Conservation (phyloP, 2,329 filamentous ascomycete genomes). For the Stylonectria norvegica region DNA sequence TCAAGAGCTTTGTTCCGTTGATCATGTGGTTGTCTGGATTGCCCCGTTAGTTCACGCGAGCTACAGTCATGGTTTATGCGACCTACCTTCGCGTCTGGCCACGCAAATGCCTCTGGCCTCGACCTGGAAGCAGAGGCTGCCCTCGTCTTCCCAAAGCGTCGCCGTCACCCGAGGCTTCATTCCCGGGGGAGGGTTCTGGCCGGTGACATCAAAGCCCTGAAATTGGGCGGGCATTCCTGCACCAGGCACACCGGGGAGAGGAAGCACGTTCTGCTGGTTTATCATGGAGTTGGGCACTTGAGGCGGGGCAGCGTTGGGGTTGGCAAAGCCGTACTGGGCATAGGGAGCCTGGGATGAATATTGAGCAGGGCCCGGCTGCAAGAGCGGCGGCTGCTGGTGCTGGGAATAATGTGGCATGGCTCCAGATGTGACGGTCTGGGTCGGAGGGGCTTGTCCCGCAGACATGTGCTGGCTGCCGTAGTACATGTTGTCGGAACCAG, state of each 20-base stretch:
- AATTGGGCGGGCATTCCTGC: conserved; percentile 58
- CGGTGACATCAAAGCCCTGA: conserved; percentile 72
- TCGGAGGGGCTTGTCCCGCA: conserved; percentile 68
- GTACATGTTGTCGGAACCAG: conserved; percentile 81
- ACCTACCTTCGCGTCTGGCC: conserved; percentile 81
- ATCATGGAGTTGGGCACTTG: conserved; percentile 69
- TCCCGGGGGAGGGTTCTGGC: conserved; percentile 84
- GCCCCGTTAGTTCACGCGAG: conserved; percentile 1
- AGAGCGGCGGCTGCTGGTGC: conserved; percentile 72
- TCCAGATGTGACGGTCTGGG: conserved; percentile 73
- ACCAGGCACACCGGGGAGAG: conserved; percentile 60
- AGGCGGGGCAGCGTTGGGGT: conserved; percentile 68
- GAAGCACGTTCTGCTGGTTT: conserved; percentile 59
- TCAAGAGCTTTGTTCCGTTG: conserved; percentile 94
- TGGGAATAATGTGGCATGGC: conserved; percentile 74
- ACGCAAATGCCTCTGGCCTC: conserved; percentile 96
- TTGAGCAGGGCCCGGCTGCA: conserved; percentile 68
- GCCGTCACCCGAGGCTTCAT: conserved; percentile 97
- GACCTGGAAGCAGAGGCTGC: conserved; percentile 95
- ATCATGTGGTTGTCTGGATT: conserved; percentile 99
- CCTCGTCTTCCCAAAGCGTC: conserved; percentile 97
- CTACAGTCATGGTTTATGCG: no score
- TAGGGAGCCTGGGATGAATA: conserved; percentile 64
- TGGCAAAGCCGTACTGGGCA: conserved; percentile 72
- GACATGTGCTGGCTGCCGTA: conserved; percentile 79